Evolutionary conservation across 495 filamentous ascomycete genomes (phyloP), one percentile per base, ranked within the genome.

Genomic region (Diplogelasinospora grovesii): DNA sequence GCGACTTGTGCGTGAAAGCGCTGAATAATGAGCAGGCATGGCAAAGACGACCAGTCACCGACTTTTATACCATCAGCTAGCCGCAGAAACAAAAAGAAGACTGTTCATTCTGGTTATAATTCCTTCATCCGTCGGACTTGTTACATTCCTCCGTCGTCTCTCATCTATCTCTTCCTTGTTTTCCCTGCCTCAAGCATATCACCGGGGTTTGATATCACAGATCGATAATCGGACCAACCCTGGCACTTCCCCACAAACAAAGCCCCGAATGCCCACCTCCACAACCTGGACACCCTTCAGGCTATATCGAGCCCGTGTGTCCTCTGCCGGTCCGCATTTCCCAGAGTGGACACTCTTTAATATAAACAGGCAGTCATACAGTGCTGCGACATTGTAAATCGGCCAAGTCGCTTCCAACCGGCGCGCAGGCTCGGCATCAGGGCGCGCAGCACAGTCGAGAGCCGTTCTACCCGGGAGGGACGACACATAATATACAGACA

Each of bases 1-100:
- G 56, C 37, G 28, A 41, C 49, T 59, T 59, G 53, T 56, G 56
- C 56, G 56, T 47, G 40, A 47, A 56, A 49, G 32, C 10, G 46
- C 38, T 47, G 45, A 52, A 36, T 49, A 52, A 54, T 49, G 24
- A 10, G 2, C 4, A 8, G 19, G 31, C 25, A 10, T 11, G 26
- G 36, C 3, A 32, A 29, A 19, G 10, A 8, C 16, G 27, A 4
- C 26, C 1, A n/a, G n/a, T n/a, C n/a, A n/a, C n/a, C n/a, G n/a
- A n/a, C n/a, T n/a, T n/a, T n/a, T n/a, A n/a, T n/a, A n/a, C n/a
- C n/a, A n/a, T n/a, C n/a, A n/a, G n/a, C n/a, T n/a, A n/a, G n/a
- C n/a, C n/a, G n/a, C n/a, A n/a, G n/a, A n/a, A n/a, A n/a, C n/a
- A n/a, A n/a, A n/a, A n/a, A n/a, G n/a, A n/a, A n/a, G n/a, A n/a